A percentile compares a stretch with the other conserved stretches of the same genome.
These are phyloP conservation scores for Tetraselmis chui DNA, from an alignment of 139 green algal genomes.

Conservation along the genomic window DNA sequence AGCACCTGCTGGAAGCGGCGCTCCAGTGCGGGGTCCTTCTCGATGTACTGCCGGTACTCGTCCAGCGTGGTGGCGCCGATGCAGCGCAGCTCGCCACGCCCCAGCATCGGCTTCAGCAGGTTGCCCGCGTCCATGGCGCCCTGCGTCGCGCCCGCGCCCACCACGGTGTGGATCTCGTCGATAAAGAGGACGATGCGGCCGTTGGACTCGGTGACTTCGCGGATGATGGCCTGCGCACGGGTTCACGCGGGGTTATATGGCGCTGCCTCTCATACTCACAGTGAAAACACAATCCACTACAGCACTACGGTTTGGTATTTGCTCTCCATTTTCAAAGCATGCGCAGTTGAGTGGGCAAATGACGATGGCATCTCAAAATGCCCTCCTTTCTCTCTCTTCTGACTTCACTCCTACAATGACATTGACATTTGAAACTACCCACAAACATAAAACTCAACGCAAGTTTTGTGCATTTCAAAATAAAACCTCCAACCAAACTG, in stretches of 20 bases:
- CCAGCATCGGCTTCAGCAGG: slow-evolving; percentile 95
- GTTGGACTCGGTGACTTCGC: slow-evolving; percentile 78
- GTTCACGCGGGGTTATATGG: too few relatives aligned
- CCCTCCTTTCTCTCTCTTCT: not conserved
- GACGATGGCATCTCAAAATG: too few relatives aligned
- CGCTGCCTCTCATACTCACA: too few relatives aligned
- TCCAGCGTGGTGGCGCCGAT: slow-evolving; percentile 97
- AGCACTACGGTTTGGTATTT: too few relatives aligned
- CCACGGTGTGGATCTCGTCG: slow-evolving; percentile 97
- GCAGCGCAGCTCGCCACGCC: slow-evolving; percentile 91
- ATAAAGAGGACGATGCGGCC: slow-evolving; percentile 96
- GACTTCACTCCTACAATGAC: too few relatives aligned
- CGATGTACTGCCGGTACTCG: slow-evolving; percentile 98
- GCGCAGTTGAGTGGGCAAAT: too few relatives aligned
- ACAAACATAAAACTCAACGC: too few relatives aligned
- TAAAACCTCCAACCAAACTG: too few relatives aligned
- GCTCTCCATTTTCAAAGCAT: too few relatives aligned
- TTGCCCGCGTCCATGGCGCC: slow-evolving; percentile 95
- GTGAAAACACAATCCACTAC: too few relatives aligned
- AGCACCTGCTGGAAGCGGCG: slow-evolving; percentile 86
- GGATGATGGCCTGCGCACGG: slow-evolving; percentile 72
- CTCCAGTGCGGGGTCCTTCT: slow-evolving; percentile 98
- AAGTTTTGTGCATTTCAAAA: too few relatives aligned
- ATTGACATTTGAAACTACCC: too few relatives aligned
- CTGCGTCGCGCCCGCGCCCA: slow-evolving; percentile 44